Percentiles rank a stretch among this genome's conserved stretches.
phyloP scores from a whole-genome alignment of 73 alveolate species.

The Uronychia setigera region DNA sequence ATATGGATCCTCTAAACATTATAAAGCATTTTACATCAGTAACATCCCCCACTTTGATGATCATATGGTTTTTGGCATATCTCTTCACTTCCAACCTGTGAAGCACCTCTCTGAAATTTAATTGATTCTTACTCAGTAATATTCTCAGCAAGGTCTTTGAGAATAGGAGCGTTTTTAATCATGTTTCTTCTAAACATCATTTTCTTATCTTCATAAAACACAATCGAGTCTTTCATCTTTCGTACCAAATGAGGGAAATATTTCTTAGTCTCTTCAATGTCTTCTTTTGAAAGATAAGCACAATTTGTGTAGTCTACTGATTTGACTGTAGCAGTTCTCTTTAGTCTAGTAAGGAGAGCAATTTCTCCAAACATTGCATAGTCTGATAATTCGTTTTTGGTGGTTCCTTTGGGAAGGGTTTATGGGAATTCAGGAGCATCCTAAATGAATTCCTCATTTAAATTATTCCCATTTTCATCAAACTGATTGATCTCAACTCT shows the following conservation, averaged over 20 bases:
- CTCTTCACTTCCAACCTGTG: constrained; percentile 51
- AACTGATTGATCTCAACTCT: too few relatives aligned
- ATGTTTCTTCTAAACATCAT: constrained; percentile 57
- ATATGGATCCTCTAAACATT: constrained; percentile 13
- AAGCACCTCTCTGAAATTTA: background rate
- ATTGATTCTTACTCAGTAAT: constrained; percentile 16
- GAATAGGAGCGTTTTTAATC: constrained; percentile 42
- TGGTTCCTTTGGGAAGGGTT: background rate
- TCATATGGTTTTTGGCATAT: constrained; percentile 38
- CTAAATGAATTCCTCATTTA: background rate
- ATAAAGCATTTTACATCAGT: constrained; percentile 36
- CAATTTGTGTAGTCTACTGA: constrained; percentile 46
- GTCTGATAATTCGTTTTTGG: background rate
- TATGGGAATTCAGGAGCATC: background rate
- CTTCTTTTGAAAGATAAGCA: constrained; percentile 43
- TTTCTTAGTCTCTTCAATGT: constrained; percentile 16
- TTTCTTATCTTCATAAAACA: constrained; percentile 44
- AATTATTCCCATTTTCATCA: too few relatives aligned
- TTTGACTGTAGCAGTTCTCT: constrained; percentile 53
- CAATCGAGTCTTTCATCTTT: constrained; percentile 27
- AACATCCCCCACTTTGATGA: constrained; percentile 56
- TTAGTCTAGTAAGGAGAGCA: constrained; percentile 42
- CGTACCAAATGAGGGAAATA: constrained; percentile 53
- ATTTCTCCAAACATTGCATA: constrained; percentile 64
- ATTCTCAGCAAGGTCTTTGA: constrained; percentile 39